phyloP scores from a whole-genome alignment of 768 basidiomycete species.

The Auriscalpium microsporum region DNA sequence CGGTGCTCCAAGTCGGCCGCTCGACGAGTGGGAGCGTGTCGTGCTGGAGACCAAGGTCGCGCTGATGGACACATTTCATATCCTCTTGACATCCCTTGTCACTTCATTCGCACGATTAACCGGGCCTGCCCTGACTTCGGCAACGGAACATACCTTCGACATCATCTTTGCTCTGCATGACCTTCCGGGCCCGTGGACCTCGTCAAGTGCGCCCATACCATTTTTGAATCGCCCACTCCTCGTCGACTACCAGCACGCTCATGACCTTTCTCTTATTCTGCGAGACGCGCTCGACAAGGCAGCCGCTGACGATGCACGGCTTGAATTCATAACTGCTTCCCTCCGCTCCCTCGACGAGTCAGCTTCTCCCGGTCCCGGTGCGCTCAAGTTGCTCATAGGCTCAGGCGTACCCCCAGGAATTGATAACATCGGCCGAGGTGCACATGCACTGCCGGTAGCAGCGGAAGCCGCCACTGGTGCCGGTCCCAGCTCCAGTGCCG shows the following conservation, averaged over 20 bases:
- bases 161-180: slow-evolving; percentile 53
- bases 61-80: slow-evolving; percentile 61
- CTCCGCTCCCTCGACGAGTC: slow-evolving; percentile 33
- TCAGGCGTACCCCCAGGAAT: slow-evolving; percentile 40
- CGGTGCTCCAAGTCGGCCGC: slow-evolving; percentile 15
- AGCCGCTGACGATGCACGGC: slow-evolving; percentile 44
- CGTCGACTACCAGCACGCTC: slow-evolving; percentile 63
- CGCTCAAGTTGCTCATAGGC: slow-evolving; percentile 53
- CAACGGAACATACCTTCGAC: slow-evolving; percentile 48
- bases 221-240: slow-evolving; percentile 64
- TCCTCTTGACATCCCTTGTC: slow-evolving; percentile 43
- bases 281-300: slow-evolving; percentile 34
- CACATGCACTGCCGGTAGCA: background rate
- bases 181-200: slow-evolving; percentile 28
- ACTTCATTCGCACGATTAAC: slow-evolving; percentile 36
- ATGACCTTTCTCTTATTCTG: slow-evolving; percentile 38
- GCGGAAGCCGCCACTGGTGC: slow-evolving; percentile 5
- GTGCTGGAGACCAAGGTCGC: slow-evolving; percentile 71
- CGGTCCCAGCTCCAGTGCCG: background rate
- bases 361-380: slow-evolving; percentile 38
- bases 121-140: slow-evolving; percentile 33
- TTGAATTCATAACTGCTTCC: slow-evolving; percentile 47
- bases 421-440: slow-evolving; percentile 28
- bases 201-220: slow-evolving; percentile 15
- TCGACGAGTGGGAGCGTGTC: slow-evolving; percentile 61